Percentiles rank a stretch among this genome's conserved stretches.
Evolutionary conservation across 495 filamentous ascomycete species (phyloP).

Genomic region (Aspergillus incahuasiensis): DNA sequence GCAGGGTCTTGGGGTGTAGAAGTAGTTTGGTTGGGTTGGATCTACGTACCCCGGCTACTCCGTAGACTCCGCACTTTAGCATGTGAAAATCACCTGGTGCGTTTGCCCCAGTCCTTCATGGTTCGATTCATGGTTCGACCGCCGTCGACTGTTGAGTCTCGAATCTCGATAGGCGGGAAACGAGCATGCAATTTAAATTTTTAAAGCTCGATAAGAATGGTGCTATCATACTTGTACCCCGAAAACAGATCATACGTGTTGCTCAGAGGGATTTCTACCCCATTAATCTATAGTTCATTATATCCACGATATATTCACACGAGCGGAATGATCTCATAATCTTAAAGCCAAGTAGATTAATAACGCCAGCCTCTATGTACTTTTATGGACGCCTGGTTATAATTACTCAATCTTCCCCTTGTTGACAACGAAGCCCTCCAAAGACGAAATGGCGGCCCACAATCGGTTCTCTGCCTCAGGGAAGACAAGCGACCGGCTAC

Average conservation of each 20-base stretch:
- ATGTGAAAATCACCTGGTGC: conserved; percentile 9
- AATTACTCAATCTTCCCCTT: conserved; percentile 61
- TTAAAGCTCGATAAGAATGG: no score
- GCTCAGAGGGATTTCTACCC: no score
- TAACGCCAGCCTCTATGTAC: neutral
- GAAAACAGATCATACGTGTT: no score
- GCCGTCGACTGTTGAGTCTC: no score
- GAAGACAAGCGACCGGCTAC: conserved; percentile 76
- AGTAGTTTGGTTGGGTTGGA: neutral
- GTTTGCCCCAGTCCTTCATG: no score
- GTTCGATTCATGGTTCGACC: no score
- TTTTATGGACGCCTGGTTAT: neutral
- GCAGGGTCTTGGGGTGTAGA: neutral
- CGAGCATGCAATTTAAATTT: no score
- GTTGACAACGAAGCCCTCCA: conserved; percentile 90
- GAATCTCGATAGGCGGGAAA: no score
- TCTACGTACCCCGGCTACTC: conserved; percentile 9
- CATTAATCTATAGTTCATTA: neutral
- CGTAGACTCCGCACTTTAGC: conserved; percentile 10
- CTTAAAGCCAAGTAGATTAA: neutral
- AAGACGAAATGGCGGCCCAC: conserved; percentile 79
- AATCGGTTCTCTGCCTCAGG: conserved; percentile 90
- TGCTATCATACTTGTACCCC: no score
- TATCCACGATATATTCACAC: neutral
- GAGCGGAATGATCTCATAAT: neutral